phyloP scores from a whole-genome alignment of 1,139 yeast genomes.

The Pichia sp. region DNA sequence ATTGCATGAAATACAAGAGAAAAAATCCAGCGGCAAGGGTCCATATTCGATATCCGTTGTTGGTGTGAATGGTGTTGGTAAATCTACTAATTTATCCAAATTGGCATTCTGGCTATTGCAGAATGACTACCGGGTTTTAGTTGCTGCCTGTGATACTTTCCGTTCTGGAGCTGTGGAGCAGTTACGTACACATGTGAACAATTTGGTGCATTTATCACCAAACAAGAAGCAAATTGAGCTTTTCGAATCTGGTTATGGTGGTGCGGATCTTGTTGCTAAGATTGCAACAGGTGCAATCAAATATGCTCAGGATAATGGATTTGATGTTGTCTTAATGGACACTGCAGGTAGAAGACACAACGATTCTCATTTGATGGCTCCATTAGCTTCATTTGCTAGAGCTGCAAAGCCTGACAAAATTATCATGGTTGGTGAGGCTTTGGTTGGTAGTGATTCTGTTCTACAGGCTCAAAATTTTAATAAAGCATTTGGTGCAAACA shows the following conservation, averaged over 20 bases:
- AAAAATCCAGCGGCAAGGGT: slow-evolving; percentile 36
- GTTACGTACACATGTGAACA: slow-evolving; percentile 85
- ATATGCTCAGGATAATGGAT: slow-evolving; percentile 59
- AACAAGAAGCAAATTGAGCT: slow-evolving; percentile 62
- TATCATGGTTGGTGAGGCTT: slow-evolving; percentile 97
- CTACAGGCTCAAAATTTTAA: slow-evolving; percentile 93
- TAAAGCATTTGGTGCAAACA: slow-evolving; percentile 81
- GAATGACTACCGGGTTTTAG: slow-evolving; percentile 77
- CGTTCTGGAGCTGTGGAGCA: slow-evolving; percentile 98
- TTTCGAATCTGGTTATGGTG: slow-evolving; percentile 94
- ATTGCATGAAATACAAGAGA: slow-evolving; percentile 70
- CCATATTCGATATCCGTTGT: slow-evolving; percentile 96
- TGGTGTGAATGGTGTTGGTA: slow-evolving; percentile 98
- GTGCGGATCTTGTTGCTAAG: slow-evolving; percentile 86
- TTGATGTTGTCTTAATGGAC: slow-evolving; percentile 87
- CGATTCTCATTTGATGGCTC: slow-evolving; percentile 93
- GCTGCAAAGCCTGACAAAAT: slow-evolving; percentile 95
- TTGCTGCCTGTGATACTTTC: slow-evolving; percentile 97
- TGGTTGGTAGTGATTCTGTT: slow-evolving; percentile 96
- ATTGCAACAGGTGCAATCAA: slow-evolving; percentile 94
- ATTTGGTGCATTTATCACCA: slow-evolving; percentile 56
- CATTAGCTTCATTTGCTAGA: slow-evolving; percentile 89
- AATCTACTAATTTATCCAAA: slow-evolving; percentile 91
- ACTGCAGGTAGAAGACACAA: slow-evolving; percentile 98
- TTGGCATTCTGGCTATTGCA: slow-evolving; percentile 93